Conservation (phyloP, 2,329 filamentous ascomycete genomes). For the Ophiocordyceps camponoti-saundersi region DNA sequence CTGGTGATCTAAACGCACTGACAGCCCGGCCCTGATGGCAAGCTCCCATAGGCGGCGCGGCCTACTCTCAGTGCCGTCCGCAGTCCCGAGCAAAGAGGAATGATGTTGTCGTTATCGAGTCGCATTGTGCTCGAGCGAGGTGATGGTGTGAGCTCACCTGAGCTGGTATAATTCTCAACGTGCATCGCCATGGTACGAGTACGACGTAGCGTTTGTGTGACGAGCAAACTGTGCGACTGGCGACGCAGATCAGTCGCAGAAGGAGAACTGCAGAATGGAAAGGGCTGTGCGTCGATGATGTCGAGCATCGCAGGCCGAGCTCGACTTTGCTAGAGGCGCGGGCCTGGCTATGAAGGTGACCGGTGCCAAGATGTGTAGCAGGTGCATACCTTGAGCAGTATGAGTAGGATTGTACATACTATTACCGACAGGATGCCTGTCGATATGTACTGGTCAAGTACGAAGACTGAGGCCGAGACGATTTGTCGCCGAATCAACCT, state of each 20-base stretch:
- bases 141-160: not conserved
- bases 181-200: not conserved
- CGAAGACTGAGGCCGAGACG: too few relatives aligned
- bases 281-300: too few relatives aligned
- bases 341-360: not conserved
- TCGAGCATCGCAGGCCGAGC: not conserved
- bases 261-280: not conserved
- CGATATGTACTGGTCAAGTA: too few relatives aligned
- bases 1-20: not conserved
- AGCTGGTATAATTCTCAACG: not conserved
- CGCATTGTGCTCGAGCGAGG: not conserved
- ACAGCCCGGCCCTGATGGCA: slow-evolving; percentile 1
- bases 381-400: too few relatives aligned
- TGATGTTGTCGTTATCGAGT: not conserved
- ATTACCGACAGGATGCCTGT: too few relatives aligned
- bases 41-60: slow-evolving; percentile 2
- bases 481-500: too few relatives aligned
- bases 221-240: not conserved
- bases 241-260: not conserved
- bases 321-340: not conserved
- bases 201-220: not conserved
- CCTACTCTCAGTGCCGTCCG: not conserved
- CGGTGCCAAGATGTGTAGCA: too few relatives aligned
- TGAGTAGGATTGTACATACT: too few relatives aligned
- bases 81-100: not conserved